Evolutionary conservation across 805 yeast species (phyloP).

Genomic region (Kodamaea fukazawae): DNA sequence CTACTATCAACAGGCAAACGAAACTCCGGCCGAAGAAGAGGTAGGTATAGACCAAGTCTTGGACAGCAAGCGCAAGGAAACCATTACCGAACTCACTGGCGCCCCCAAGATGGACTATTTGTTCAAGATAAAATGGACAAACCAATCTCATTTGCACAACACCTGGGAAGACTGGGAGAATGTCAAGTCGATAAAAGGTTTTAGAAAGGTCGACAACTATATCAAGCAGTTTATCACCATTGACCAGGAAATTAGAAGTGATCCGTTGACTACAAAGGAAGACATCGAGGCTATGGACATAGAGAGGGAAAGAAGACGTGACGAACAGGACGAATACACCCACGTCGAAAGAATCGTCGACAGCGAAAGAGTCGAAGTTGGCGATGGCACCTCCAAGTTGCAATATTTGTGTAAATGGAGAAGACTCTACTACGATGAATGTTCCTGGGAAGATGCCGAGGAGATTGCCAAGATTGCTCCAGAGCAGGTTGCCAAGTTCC

Average conservation of each 20-base stretch:
- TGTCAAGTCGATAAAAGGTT: conserved; percentile 60
- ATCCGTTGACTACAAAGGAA: conserved; percentile 81
- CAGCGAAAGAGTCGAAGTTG: conserved; percentile 67
- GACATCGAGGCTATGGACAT: conserved; percentile 92
- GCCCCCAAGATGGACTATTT: conserved; percentile 59
- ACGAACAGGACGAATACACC: conserved; percentile 78
- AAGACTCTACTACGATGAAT: conserved; percentile 87
- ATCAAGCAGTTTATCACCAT: conserved; percentile 70
- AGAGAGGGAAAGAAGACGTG: conserved; percentile 80
- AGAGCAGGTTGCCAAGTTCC: conserved; percentile 76
- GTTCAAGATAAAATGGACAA: conserved; percentile 79
- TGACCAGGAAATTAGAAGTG: conserved; percentile 74
- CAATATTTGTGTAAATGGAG: conserved; percentile 92
- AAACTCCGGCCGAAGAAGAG: conserved; percentile 28
- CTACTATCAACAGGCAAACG: conserved; percentile 31
- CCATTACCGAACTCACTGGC: conserved; percentile 28
- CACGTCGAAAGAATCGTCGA: conserved; percentile 88
- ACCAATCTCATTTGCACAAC: conserved; percentile 86
- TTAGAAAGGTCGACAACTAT: conserved; percentile 85
- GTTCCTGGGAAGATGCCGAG: conserved; percentile 95
- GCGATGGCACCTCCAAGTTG: conserved; percentile 62
- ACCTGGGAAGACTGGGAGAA: conserved; percentile 79
- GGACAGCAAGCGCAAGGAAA: conserved; percentile 39
- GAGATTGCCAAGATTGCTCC: conserved; percentile 84
- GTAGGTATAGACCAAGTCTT: conserved; percentile 37